Percentiles rank a stretch among this genome's conserved stretches.
These are phyloP conservation scores for Hemisphaericaspora lyxosophila DNA, from an alignment of 1,139 yeast genomes.

Conservation along the genomic window DNA sequence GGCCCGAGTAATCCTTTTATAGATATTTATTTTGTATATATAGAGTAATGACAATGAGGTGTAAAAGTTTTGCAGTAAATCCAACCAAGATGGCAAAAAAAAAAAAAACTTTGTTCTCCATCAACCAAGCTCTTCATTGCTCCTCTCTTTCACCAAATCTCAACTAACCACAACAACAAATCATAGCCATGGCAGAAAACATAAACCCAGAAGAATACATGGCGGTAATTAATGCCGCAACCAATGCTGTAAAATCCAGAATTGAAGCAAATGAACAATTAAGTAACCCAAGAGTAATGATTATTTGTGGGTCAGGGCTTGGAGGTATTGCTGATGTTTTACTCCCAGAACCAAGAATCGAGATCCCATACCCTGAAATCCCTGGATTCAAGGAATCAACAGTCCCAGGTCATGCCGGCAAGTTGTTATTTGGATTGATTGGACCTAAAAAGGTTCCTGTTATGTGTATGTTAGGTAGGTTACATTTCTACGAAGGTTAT, in stretches of 20 bases:
- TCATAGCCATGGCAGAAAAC: conserved; percentile 11
- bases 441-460: conserved; percentile 74
- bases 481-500: conserved; percentile 92
- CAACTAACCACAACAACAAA: not conserved
- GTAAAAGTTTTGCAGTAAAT: too few species aligned
- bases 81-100: not conserved
- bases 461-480: conserved; percentile 89
- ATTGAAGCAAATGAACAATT: conserved; percentile 13
- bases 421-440: conserved; percentile 73
- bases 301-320: conserved; percentile 93
- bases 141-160: not conserved
- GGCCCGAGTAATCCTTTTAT: conserved; percentile 43
- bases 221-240: conserved; percentile 13
- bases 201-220: conserved; percentile 14
- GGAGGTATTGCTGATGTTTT: conserved; percentile 76
- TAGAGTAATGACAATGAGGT: too few species aligned
- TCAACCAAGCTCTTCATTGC: too few species aligned
- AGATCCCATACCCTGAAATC: conserved; percentile 62
- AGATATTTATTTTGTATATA: not conserved
- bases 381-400: conserved; percentile 85
- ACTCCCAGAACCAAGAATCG: conserved; percentile 39
- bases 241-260: conserved; percentile 9
- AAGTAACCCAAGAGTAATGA: conserved; percentile 58
- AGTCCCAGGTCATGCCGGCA: conserved; percentile 88
- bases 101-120: not conserved